phyloP scores from a whole-genome alignment of 2,329 filamentous ascomycete species.

The Stemphylium vesicarium region DNA sequence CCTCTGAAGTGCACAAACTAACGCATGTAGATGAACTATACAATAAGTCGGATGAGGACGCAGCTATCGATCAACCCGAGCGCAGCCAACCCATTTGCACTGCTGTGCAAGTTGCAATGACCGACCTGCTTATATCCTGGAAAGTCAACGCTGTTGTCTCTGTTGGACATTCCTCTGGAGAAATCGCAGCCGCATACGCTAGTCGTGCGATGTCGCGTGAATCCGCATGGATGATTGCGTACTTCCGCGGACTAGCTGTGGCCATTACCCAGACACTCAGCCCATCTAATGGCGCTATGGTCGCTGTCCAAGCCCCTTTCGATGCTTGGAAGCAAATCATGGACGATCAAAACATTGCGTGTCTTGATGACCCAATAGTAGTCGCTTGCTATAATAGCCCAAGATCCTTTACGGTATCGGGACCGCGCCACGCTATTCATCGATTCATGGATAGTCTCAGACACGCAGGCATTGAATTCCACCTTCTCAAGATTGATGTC shows the following conservation, averaged over 20 bases:
- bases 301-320: constrained; percentile 27
- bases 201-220: constrained; percentile 15
- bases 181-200: constrained; percentile 43
- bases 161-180: constrained; percentile 43
- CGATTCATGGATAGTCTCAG: constrained; percentile 41
- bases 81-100: constrained; percentile 30
- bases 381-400: constrained; percentile 48
- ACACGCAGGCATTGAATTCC: constrained; percentile 47
- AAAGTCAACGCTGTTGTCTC: constrained; percentile 19
- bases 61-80: constrained; percentile 19
- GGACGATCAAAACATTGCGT: constrained; percentile 3
- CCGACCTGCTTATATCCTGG: constrained; percentile 23
- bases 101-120: constrained; percentile 27
- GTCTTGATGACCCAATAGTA: constrained; percentile 8
- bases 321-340: constrained; percentile 10
- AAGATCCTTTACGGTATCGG: constrained; percentile 25
- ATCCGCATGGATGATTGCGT: constrained; percentile 23
- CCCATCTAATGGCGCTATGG: constrained; percentile 36
- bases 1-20: not conserved
- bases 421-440: constrained; percentile 41
- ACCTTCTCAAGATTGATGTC: constrained; percentile 48
- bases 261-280: constrained; percentile 47
- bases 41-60: constrained; percentile 3
- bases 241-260: constrained; percentile 20
- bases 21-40: constrained; percentile 15